Percentiles rank a stretch among this genome's conserved stretches.
Conservation (phyloP, 371 early-diverging fungal genomes). For the Umbelopsis sp. region DNA sequence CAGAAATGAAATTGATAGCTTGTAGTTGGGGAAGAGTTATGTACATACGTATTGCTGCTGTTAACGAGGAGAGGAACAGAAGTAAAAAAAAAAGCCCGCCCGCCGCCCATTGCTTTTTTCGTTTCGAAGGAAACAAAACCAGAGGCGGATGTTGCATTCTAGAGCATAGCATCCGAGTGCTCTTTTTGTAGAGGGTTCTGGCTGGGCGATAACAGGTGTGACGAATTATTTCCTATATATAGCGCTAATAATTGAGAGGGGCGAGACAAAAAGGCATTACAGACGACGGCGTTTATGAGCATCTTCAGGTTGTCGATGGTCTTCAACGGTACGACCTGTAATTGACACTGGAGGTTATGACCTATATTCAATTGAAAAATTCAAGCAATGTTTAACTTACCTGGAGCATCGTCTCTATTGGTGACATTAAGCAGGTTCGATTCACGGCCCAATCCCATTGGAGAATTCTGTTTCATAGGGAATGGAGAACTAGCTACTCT, state of each 20-base stretch:
- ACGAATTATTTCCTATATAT: background rate
- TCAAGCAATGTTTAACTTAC: background rate
- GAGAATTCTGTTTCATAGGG: background rate
- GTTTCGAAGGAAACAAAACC: background rate
- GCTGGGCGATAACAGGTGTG: background rate
- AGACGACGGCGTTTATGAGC: slow-evolving; percentile 1
- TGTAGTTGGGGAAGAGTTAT: slow-evolving; percentile 2
- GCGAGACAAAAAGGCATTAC: background rate
- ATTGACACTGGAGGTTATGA: too few relatives aligned
- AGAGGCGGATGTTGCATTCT: background rate
- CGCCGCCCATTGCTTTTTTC: background rate
- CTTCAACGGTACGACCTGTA: background rate
- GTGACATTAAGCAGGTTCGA: background rate
- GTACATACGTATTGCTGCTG: slow-evolving; percentile 16
- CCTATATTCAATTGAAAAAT: too few relatives aligned
- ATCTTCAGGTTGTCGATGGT: background rate
- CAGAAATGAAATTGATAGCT: background rate
- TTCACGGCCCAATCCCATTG: background rate
- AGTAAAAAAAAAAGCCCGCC: background rate
- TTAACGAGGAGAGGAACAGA: background rate
- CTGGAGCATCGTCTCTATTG: background rate
- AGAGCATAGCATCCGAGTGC: background rate
- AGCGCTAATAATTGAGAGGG: background rate
- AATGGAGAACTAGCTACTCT: slow-evolving; percentile 1
- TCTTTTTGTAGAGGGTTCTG: background rate